Evolutionary conservation across 208 protist genomes (phyloP).

Genomic region (Leishmania lainsoni): DNA sequence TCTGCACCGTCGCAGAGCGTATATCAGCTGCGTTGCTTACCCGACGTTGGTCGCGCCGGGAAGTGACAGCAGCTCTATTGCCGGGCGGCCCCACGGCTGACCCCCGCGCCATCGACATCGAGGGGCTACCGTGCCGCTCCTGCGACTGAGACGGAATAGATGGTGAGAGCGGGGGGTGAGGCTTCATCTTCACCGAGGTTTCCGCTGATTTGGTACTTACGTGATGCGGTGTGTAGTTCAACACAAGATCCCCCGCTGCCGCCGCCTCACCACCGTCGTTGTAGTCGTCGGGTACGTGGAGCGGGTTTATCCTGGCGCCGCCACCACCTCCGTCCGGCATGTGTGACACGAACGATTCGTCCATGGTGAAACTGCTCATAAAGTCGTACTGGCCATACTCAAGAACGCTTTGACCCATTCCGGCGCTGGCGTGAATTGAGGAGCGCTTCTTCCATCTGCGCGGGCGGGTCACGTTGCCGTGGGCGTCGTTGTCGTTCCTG

Average conservation of each 20-base stretch:
- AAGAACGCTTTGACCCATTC: conserved; percentile 10
- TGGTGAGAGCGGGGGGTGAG: neutral
- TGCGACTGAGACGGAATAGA: neutral
- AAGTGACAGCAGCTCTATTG: conserved; percentile 2
- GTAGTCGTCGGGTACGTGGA: conserved; percentile 5
- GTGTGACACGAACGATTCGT: conserved; percentile 3
- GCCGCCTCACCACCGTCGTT: neutral
- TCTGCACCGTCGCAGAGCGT: neutral
- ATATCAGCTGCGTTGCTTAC: conserved; percentile 2
- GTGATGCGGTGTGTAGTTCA: neutral
- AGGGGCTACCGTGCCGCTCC: neutral
- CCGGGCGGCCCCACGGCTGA: neutral
- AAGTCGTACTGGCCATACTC: conserved; percentile 25
- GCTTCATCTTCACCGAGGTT: neutral
- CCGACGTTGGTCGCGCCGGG: neutral
- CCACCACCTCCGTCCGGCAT: neutral
- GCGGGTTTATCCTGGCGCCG: neutral
- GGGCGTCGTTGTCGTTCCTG: neutral
- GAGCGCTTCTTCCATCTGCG: neutral
- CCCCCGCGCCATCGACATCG: neutral
- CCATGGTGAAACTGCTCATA: conserved; percentile 30
- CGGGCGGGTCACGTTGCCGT: neutral
- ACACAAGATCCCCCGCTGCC: neutral
- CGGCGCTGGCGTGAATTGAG: neutral
- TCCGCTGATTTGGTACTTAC: neutral